Evolutionary conservation across 345 rosid species (phyloP).

Genomic region (Hypericum perforatum): DNA sequence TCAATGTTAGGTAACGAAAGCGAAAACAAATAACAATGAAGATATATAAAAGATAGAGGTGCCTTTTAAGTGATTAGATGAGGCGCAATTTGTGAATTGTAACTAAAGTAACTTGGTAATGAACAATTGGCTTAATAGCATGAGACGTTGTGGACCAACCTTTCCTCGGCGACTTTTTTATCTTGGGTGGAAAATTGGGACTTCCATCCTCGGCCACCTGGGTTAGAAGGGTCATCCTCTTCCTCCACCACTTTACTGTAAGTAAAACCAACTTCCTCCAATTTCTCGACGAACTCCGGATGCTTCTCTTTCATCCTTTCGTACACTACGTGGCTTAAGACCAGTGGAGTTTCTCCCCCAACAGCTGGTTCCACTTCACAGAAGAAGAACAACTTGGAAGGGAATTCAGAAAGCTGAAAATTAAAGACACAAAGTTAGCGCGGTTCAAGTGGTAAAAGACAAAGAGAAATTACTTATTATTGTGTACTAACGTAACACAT

Average conservation of each 20-base stretch:
- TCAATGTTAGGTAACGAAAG: no score
- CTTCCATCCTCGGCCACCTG: conserved; percentile 94
- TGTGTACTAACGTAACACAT: no score
- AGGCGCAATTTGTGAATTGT: no score
- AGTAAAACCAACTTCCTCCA: conserved; percentile 64
- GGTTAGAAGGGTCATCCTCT: conserved; percentile 69
- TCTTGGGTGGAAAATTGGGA: conserved; percentile 74
- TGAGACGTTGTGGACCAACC: conserved; percentile 21
- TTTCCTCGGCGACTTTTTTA: conserved; percentile 55
- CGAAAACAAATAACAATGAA: no score
- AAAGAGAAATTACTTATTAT: no score
- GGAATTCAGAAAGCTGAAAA: conserved; percentile 75
- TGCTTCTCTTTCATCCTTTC: conserved; percentile 59
- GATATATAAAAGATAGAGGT: neutral
- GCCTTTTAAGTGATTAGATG: no score
- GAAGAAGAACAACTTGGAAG: conserved; percentile 77
- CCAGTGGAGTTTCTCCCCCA: conserved; percentile 91
- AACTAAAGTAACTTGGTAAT: no score
- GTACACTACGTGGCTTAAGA: conserved; percentile 69
- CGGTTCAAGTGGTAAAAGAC: no score
- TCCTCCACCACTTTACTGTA: conserved; percentile 66
- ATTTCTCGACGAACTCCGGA: conserved; percentile 51
- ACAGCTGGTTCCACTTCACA: conserved; percentile 73
- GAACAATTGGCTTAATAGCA: no score
- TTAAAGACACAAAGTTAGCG: no score